Percentiles rank a stretch among this genome's conserved stretches.
Conservation (phyloP, 2,329 filamentous ascomycete species). For the Rhynchosporium secalis region DNA sequence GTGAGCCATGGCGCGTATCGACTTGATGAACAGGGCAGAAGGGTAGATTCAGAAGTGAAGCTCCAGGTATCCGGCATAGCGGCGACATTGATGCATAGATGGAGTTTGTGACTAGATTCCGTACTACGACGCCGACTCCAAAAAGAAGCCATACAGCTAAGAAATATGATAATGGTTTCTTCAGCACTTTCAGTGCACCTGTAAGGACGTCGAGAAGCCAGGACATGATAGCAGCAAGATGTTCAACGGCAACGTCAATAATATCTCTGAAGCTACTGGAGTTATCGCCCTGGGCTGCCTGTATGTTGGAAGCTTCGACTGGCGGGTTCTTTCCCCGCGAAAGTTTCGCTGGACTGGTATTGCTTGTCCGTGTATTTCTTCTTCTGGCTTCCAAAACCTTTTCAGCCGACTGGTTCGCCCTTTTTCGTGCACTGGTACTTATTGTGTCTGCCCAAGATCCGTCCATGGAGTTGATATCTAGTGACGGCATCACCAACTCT, state of each 20-base stretch:
- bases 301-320: neutral
- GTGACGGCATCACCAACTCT: slow-evolving; percentile 39
- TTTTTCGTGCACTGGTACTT: slow-evolving; percentile 27
- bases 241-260: slow-evolving; percentile 30
- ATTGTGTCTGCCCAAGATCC: slow-evolving; percentile 35
- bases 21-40: slow-evolving; percentile 53
- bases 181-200: slow-evolving; percentile 60
- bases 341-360: slow-evolving; percentile 31
- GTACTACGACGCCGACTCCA: slow-evolving; percentile 57
- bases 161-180: slow-evolving; percentile 62
- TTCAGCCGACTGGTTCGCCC: slow-evolving; percentile 22
- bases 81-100: slow-evolving; percentile 64
- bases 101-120: slow-evolving; percentile 62
- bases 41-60: slow-evolving; percentile 59
- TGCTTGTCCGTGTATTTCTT: slow-evolving; percentile 24
- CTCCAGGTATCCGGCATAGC: slow-evolving; percentile 68
- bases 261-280: slow-evolving; percentile 23
- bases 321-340: slow-evolving; percentile 17
- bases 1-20: slow-evolving; percentile 29
- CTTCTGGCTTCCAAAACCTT: slow-evolving; percentile 26
- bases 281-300: neutral
- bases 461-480: slow-evolving; percentile 37
- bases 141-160: slow-evolving; percentile 62
- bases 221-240: slow-evolving; percentile 33
- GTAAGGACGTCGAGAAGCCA: slow-evolving; percentile 59